Percentiles rank a stretch among this genome's conserved stretches.
Conservation (phyloP, 2,329 filamentous ascomycete species). For the Calonectria pauciramosa region DNA sequence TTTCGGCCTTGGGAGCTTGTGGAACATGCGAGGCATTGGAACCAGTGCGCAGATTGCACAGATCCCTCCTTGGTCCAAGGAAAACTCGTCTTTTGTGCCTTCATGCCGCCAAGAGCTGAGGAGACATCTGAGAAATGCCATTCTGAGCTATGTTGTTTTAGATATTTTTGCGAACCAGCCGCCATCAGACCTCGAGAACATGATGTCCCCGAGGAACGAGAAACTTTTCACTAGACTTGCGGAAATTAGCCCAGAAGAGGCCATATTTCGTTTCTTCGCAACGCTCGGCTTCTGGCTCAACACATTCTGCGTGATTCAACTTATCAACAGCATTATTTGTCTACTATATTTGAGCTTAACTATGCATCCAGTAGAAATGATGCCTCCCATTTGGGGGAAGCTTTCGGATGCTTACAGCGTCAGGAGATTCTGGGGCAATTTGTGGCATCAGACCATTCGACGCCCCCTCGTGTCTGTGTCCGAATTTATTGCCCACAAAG, state of each 20-base stretch:
- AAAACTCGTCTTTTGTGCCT: constrained; percentile 13
- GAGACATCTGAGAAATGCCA: constrained; percentile 26
- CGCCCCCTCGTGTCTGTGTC: constrained; percentile 34
- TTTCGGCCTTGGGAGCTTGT: constrained; percentile 31
- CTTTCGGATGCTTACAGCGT: constrained; percentile 35
- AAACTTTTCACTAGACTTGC: constrained; percentile 20
- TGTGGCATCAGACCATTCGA: constrained; percentile 39
- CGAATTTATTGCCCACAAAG: constrained; percentile 20
- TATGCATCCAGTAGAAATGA: constrained; percentile 30
- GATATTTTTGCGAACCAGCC: constrained; percentile 32
- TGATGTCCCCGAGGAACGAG: constrained; percentile 30
- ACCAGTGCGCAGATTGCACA: constrained; percentile 22
- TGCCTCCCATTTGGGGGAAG: constrained; percentile 33
- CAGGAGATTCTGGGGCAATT: constrained; percentile 35
- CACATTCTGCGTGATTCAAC: constrained; percentile 36
- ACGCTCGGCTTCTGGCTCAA: constrained; percentile 36
- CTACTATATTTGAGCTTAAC: constrained; percentile 20
- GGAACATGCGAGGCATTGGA: constrained; percentile 35
- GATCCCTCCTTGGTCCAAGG: constrained; percentile 23
- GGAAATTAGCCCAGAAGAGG: constrained; percentile 18
- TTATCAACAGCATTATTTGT: constrained; percentile 32
- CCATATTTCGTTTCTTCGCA: constrained; percentile 31
- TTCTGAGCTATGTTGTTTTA: constrained; percentile 28
- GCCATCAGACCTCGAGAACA: constrained; percentile 22
- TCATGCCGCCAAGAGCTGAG: constrained; percentile 9